Evolutionary conservation across 148 eudicot species (phyloP).

Genomic region (Suaeda aralocaspica): DNA sequence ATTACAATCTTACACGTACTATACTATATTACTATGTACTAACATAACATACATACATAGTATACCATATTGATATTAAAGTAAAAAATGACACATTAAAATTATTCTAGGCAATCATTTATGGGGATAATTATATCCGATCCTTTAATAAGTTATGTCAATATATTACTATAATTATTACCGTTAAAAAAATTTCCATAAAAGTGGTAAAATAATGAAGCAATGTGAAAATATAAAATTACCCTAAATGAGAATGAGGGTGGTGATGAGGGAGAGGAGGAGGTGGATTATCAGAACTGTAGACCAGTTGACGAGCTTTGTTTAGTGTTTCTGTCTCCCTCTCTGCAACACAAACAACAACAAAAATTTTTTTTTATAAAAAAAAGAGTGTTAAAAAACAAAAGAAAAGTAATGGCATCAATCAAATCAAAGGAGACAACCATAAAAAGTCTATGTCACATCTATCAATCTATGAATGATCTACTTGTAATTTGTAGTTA

Average conservation of each 20-base stretch:
- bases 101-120: too few species aligned
- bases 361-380: not conserved
- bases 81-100: too few species aligned
- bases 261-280: constrained; percentile 36
- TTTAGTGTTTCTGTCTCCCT: constrained; percentile 96
- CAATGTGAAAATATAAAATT: not conserved
- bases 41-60: too few species aligned
- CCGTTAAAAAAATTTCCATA: too few species aligned
- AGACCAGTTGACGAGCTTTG: constrained; percentile 95
- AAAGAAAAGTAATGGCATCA: constrained; percentile 22
- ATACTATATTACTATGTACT: too few species aligned
- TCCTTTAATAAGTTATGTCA: too few species aligned
- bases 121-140: too few species aligned
- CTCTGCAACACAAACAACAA: constrained; percentile 45
- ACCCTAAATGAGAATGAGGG: constrained; percentile 53
- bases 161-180: too few species aligned
- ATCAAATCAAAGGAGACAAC: constrained; percentile 34
- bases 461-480: not conserved
- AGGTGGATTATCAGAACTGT: constrained; percentile 55
- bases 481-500: too few species aligned
- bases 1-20: too few species aligned
- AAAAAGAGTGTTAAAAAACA: not conserved
- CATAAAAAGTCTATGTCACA: constrained; percentile 5
- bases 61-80: too few species aligned
- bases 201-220: too few species aligned